phyloP scores from a whole-genome alignment of 192 early-diverging fungal genomes.

The Podila epigama region DNA sequence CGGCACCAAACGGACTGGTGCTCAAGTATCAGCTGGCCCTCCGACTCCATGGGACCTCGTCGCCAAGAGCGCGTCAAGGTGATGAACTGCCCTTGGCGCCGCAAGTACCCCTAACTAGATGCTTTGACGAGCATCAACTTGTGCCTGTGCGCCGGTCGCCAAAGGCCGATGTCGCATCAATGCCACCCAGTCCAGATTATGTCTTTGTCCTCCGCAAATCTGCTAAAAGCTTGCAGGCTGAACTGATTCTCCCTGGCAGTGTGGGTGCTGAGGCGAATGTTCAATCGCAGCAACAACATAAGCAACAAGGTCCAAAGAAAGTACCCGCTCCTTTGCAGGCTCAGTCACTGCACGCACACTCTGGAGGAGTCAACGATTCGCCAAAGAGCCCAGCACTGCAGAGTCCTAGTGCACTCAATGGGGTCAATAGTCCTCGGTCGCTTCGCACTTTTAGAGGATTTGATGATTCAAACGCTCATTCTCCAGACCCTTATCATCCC shows the following conservation, averaged over 20 bases:
- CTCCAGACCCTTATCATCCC: neutral
- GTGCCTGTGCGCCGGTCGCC: constrained; percentile 35
- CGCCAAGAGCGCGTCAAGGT: constrained; percentile 15
- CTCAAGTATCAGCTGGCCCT: constrained; percentile 36
- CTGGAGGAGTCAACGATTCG: neutral
- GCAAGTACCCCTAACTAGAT: constrained; percentile 16
- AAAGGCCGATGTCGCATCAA: constrained; percentile 42
- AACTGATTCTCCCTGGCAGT: constrained; percentile 11
- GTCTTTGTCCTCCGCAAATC: constrained; percentile 33
- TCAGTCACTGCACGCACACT: constrained; percentile 6
- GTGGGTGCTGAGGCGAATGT: constrained; percentile 3
- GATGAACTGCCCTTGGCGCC: constrained; percentile 31
- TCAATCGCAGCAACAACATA: constrained; percentile 1
- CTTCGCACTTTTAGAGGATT: constrained; percentile 20
- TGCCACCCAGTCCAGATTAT: constrained; percentile 31
- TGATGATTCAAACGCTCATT: constrained; percentile 12
- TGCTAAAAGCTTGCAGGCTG: constrained; percentile 21
- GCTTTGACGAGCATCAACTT: constrained; percentile 41
- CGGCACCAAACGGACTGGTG: constrained; percentile 24
- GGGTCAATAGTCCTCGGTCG: constrained; percentile 19
- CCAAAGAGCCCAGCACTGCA: constrained; percentile 14
- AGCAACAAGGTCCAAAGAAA: constrained; percentile 3
- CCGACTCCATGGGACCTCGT: constrained; percentile 15
- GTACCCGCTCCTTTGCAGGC: constrained; percentile 33
- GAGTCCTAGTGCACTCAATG: constrained; percentile 14